A percentile compares a stretch with the other conserved stretches of the same genome.
These are phyloP conservation scores for Phyllosticta citrichinensis DNA, from an alignment of 2,329 filamentous ascomycete genomes.

Conservation along the genomic window DNA sequence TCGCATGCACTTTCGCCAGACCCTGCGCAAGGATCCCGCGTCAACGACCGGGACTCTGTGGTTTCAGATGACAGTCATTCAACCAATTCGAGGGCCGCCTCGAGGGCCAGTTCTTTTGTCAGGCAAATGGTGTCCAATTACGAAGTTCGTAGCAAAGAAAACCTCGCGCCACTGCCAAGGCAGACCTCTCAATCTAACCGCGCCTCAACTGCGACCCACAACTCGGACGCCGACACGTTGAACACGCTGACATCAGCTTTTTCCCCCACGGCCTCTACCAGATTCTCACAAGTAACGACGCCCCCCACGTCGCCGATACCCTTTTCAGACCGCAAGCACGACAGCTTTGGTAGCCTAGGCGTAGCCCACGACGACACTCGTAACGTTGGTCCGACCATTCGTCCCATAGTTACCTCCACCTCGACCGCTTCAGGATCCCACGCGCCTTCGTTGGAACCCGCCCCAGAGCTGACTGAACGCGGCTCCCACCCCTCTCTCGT, in stretches of 20 bases:
- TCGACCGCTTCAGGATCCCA: not conserved
- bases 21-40: conserved; percentile 26
- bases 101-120: conserved; percentile 18
- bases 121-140: conserved; percentile 13
- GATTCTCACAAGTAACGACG: conserved; percentile 30
- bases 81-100: conserved; percentile 24
- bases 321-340: conserved; percentile 12
- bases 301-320: conserved; percentile 27
- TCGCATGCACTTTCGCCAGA: conserved; percentile 28
- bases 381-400: conserved; percentile 9
- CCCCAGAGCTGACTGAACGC: not conserved
- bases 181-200: conserved; percentile 25
- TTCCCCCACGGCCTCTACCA: conserved; percentile 24
- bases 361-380: conserved; percentile 23
- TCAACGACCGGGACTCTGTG: conserved; percentile 26
- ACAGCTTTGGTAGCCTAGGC: conserved; percentile 22
- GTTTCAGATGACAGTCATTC: conserved; percentile 30
- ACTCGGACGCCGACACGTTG: conserved; percentile 28
- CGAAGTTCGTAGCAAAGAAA: conserved; percentile 16
- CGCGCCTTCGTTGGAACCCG: not conserved
- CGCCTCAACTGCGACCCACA: conserved; percentile 28
- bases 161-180: conserved; percentile 21
- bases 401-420: not conserved
- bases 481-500: not conserved
- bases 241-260: conserved; percentile 21